These are phyloP conservation scores for Erythrobasidium yunnanense DNA, from an alignment of 768 basidiomycete genomes.

Conservation along the genomic window DNA sequence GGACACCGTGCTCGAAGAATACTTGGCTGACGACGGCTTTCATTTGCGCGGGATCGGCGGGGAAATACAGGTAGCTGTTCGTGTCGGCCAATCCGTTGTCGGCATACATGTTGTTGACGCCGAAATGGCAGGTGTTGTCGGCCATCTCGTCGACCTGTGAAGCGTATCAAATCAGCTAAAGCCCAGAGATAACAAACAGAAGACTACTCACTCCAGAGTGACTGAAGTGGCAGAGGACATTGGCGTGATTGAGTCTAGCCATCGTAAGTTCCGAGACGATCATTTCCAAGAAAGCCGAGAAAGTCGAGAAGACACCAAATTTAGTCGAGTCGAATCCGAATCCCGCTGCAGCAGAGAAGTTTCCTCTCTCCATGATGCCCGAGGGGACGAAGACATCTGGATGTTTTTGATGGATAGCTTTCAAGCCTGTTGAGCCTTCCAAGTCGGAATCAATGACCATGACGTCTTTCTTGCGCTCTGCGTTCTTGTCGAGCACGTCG, in stretches of 20 bases:
- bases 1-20: slow-evolving; percentile 70
- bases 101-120: slow-evolving; percentile 71
- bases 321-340: slow-evolving; percentile 70
- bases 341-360: slow-evolving; percentile 72
- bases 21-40: slow-evolving; percentile 56
- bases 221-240: slow-evolving; percentile 77
- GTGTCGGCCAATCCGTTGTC: slow-evolving; percentile 77
- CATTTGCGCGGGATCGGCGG: slow-evolving; percentile 74
- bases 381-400: slow-evolving; percentile 71
- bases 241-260: slow-evolving; percentile 82
- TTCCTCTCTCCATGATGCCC: slow-evolving; percentile 66
- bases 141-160: slow-evolving; percentile 36
- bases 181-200: slow-evolving; percentile 39
- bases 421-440: slow-evolving; percentile 80
- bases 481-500: slow-evolving; percentile 59
- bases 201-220: slow-evolving; percentile 58
- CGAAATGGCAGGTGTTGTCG: slow-evolving; percentile 49
- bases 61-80: slow-evolving; percentile 68
- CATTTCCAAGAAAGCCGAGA: slow-evolving; percentile 88
- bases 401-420: slow-evolving; percentile 77
- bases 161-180: not conserved
- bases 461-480: slow-evolving; percentile 62
- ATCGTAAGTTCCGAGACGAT: slow-evolving; percentile 76
- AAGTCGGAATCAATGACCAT: slow-evolving; percentile 82
- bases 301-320: slow-evolving; percentile 60